Conservation (phyloP, 1,139 yeast genomes). For the Saccharomyces hybrid region DNA sequence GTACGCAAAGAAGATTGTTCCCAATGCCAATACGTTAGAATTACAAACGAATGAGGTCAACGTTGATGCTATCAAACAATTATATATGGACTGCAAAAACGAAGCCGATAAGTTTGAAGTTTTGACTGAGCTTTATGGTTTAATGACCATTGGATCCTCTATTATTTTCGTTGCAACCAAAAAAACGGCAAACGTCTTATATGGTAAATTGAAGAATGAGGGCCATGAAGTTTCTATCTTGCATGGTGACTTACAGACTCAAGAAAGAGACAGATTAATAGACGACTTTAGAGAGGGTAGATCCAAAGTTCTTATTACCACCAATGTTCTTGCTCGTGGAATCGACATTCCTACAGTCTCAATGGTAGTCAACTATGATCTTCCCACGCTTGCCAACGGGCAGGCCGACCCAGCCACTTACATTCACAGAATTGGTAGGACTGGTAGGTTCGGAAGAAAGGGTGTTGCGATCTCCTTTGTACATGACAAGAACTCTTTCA, state of each 20-base stretch:
- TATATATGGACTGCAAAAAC: slow-evolving; percentile 88
- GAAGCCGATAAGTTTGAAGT: slow-evolving; percentile 73
- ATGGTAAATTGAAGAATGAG: slow-evolving; percentile 62
- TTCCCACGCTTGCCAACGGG: slow-evolving; percentile 49
- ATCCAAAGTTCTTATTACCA: slow-evolving; percentile 88
- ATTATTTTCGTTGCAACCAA: slow-evolving; percentile 80
- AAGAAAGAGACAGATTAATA: slow-evolving; percentile 80
- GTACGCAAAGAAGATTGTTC: slow-evolving; percentile 81
- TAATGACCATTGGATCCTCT: slow-evolving; percentile 91
- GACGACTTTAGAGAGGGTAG: slow-evolving; percentile 93
- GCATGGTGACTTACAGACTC: slow-evolving; percentile 67
- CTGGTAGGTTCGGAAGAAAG: slow-evolving; percentile 96
- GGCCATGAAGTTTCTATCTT: slow-evolving; percentile 86
- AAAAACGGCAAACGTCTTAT: slow-evolving; percentile 72
- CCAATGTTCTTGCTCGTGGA: slow-evolving; percentile 95
- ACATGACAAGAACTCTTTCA: slow-evolving; percentile 65
- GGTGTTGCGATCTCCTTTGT: slow-evolving; percentile 94
- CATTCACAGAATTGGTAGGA: slow-evolving; percentile 96
- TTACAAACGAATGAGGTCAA: slow-evolving; percentile 89
- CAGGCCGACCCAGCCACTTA: slow-evolving; percentile 93
- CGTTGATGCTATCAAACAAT: slow-evolving; percentile 88
- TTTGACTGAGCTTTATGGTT: slow-evolving; percentile 75
- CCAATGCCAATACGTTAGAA: slow-evolving; percentile 83
- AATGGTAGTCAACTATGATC: slow-evolving; percentile 95
- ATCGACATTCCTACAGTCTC: slow-evolving; percentile 95